Base-by-base conservation (phyloP, 805 yeast species). In the Wickerhamiella parazyma region DNA sequence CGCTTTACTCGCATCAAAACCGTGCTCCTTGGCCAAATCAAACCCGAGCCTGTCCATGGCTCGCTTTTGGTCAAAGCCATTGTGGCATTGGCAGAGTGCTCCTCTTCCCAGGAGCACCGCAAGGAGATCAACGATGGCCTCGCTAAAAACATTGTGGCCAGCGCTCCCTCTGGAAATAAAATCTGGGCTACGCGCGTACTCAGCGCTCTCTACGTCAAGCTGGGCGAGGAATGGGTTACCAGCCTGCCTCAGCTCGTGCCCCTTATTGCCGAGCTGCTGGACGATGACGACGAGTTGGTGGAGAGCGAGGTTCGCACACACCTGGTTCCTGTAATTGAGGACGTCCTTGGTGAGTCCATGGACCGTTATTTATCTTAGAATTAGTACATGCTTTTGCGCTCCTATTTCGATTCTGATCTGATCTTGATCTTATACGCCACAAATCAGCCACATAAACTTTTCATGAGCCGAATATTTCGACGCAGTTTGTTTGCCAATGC, bases 221-320 rank as follows among this genome's bases (percentile, higher is more conserved):
- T 86, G 54, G 96, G 97, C 44, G 97, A 91, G 55, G 84, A 78
- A 59, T 91, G 97, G 98, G 71, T 91, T 51, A 68, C 80, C 26
- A 71, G 82, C 67, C 69, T 91, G 54, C 98, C 98, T 19, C 95
- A 87, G 58, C 71, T 91, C 53, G 94, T 91, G 49, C 99, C 99
- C 26, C 72, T 84, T 48, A 84, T 91, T 60, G 95, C 97, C 6
- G 99, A 91, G 64, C 66, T 91, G 46, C 69, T 91, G 49, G 99
- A 91, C 58, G 97, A 87, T 58, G 97, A 91, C 48, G 93, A 87
- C 49, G 98, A 91, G 61, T 76, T 73, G 39, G 95, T 91, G 24
- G 97, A 91, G 62, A 60, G 75, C 57, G 96, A 86, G 62, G 95
- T 86, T 3, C 78, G 95, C 64, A 72, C 78, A 28, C 94, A 94